These are phyloP conservation scores for Cladorrhinum sp. DNA, from an alignment of 2,329 filamentous ascomycete species.

Conservation along the genomic window DNA sequence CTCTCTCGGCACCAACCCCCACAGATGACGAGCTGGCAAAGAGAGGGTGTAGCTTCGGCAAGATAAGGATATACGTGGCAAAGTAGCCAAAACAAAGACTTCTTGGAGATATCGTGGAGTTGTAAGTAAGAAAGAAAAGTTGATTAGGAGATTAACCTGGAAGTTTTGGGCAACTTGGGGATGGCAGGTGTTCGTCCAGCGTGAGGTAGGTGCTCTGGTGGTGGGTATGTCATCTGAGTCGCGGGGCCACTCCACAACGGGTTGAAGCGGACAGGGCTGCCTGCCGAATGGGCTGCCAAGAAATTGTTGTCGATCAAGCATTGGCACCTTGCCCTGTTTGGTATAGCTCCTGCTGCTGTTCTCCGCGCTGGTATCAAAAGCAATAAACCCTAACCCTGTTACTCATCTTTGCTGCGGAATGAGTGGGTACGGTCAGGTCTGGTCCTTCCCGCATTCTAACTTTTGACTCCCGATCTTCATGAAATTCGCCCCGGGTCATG, in stretches of 20 bases:
- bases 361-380: neutral
- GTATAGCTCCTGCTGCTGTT: neutral
- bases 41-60: neutral
- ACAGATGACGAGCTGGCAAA: neutral
- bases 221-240: conserved; percentile 18
- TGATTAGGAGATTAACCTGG: neutral
- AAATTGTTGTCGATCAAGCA: neutral
- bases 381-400: neutral
- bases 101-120: neutral
- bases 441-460: neutral
- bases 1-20: neutral
- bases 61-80: neutral
- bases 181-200: conserved; percentile 1
- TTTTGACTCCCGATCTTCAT: neutral
- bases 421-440: neutral
- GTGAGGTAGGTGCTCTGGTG: neutral
- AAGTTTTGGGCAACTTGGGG: neutral
- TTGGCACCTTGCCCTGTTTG: neutral
- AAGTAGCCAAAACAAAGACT: neutral
- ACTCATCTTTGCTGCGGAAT: neutral
- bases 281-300: conserved; percentile 2
- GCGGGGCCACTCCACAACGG: conserved; percentile 10
- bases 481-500: neutral
- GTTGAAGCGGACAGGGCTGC: neutral
- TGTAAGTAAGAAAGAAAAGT: neutral